Conservation (phyloP, 192 early-diverging fungal species). For the Podila clonocystis region DNA sequence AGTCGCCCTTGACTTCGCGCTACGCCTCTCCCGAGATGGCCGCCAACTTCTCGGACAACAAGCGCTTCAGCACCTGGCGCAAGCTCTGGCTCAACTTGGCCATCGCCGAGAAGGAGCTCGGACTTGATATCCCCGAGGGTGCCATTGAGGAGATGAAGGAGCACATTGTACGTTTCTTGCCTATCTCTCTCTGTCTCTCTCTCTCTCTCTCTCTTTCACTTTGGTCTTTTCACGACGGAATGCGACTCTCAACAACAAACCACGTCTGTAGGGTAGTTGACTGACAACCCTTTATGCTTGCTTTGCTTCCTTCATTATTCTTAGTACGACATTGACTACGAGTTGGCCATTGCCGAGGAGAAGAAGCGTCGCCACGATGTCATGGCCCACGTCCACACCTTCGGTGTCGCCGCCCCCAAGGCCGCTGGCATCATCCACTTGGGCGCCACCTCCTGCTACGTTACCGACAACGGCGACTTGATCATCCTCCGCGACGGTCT, state of each 20-base stretch:
- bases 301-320: not conserved
- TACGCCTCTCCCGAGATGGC: slow-evolving; percentile 98
- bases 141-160: slow-evolving; percentile 90
- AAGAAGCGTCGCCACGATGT: slow-evolving; percentile 96
- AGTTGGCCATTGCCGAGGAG: slow-evolving; percentile 89
- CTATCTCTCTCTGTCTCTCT: not conserved
- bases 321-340: slow-evolving; percentile 87
- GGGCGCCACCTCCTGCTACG: slow-evolving; percentile 98
- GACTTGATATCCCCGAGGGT: slow-evolving; percentile 85
- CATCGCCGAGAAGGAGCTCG: slow-evolving; percentile 91
- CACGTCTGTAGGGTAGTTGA: not conserved
- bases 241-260: not conserved
- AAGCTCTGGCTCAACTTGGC: slow-evolving; percentile 95
- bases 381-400: slow-evolving; percentile 99
- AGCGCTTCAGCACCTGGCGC: slow-evolving; percentile 96
- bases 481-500: slow-evolving; percentile 96
- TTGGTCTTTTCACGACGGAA: not conserved
- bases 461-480: slow-evolving; percentile 99
- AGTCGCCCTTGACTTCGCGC: slow-evolving; percentile 95
- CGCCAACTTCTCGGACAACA: slow-evolving; percentile 95
- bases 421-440: slow-evolving; percentile 98
- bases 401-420: slow-evolving; percentile 83
- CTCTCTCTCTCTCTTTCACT: not conserved
- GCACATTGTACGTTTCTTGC: slow-evolving; percentile 63
- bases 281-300: not conserved